Evolutionary conservation across 1,139 yeast genomes (phyloP).

Genomic region (Saccharomycopsis crataegensis): DNA sequence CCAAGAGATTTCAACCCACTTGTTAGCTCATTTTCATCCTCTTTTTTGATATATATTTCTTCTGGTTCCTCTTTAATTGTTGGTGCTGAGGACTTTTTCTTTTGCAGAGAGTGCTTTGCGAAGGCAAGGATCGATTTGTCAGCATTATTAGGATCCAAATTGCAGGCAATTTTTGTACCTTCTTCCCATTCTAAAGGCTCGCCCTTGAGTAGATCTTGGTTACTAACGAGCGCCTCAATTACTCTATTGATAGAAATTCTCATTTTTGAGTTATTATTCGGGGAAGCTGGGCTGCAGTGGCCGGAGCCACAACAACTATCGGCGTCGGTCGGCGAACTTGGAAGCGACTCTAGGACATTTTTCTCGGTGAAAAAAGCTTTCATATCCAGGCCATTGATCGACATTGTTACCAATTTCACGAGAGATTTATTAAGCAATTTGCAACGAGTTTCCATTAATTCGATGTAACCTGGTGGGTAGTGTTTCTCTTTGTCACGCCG

Average conservation of each 20-base stretch:
- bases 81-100: background rate
- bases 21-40: too few species aligned
- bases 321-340: background rate
- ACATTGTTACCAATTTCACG: slow-evolving; percentile 33
- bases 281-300: background rate
- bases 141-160: slow-evolving; percentile 22
- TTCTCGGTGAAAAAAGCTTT: slow-evolving; percentile 7
- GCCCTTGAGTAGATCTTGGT: slow-evolving; percentile 27
- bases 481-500: slow-evolving; percentile 52
- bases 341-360: background rate
- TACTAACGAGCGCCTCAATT: slow-evolving; percentile 36
- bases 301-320: background rate
- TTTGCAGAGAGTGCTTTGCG: slow-evolving; percentile 19
- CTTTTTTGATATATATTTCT: too few species aligned
- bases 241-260: slow-evolving; percentile 44
- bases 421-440: slow-evolving; percentile 54
- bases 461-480: slow-evolving; percentile 63
- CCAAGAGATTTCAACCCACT: too few species aligned
- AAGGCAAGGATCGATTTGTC: slow-evolving; percentile 25
- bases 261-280: background rate
- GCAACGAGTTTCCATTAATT: slow-evolving; percentile 59
- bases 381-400: slow-evolving; percentile 28
- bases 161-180: slow-evolving; percentile 18
- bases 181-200: slow-evolving; percentile 21
- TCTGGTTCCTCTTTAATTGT: too few species aligned